Evolutionary conservation across 2,329 filamentous ascomycete genomes (phyloP).

Genomic region (Stagonosporopsis chrysanthemi): DNA sequence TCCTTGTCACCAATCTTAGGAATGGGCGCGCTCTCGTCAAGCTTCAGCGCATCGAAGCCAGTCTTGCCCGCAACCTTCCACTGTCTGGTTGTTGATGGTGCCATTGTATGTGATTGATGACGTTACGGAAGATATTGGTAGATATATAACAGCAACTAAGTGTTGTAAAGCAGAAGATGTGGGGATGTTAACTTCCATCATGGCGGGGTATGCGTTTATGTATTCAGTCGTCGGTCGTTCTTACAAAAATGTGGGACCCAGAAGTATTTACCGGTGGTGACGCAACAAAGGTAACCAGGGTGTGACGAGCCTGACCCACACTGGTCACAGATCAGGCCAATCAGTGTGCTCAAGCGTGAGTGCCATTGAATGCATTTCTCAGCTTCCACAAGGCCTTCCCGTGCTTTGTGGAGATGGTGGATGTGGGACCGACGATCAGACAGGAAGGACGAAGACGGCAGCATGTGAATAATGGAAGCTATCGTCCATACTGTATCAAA

Average conservation of each 20-base stretch:
- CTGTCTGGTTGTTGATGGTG: constrained; percentile 59
- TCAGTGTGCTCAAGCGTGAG: not conserved
- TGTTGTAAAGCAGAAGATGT: not conserved
- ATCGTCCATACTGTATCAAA: not conserved
- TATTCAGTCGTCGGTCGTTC: constrained; percentile 12
- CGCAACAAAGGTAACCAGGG: constrained; percentile 28
- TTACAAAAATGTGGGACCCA: constrained; percentile 24
- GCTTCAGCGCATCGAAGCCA: constrained; percentile 68
- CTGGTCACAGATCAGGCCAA: constrained; percentile 1
- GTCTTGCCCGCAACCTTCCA: constrained; percentile 64
- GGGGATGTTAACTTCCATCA: not conserved
- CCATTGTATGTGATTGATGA: constrained; percentile 33
- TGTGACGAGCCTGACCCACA: constrained; percentile 10
- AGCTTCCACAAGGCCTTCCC: constrained; percentile 13
- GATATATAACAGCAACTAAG: not conserved
- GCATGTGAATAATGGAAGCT: not conserved
- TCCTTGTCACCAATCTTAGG: constrained; percentile 73
- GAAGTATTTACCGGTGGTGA: constrained; percentile 26
- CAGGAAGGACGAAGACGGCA: not conserved
- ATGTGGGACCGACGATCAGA: not conserved
- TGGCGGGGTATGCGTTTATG: constrained; percentile 15
- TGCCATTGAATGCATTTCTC: constrained; percentile 18
- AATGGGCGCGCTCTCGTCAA: constrained; percentile 60
- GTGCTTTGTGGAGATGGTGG: constrained; percentile 6
- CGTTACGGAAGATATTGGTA: not conserved